Base-by-base conservation (phyloP, 768 basidiomycete genomes). In the Pleurotus pulmonarius region DNA sequence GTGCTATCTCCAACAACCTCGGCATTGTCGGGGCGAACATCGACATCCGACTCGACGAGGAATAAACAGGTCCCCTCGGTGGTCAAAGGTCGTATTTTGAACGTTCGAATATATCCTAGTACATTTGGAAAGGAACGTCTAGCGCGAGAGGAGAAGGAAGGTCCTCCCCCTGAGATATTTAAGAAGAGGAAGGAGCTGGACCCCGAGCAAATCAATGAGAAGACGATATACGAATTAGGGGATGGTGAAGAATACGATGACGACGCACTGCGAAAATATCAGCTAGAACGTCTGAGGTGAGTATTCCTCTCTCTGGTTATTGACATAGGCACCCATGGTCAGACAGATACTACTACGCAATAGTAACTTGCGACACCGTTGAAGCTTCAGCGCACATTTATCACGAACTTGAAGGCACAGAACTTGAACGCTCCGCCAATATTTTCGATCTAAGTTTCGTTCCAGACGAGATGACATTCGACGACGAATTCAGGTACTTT, bases 361-460 rank as follows among this genome's bases (percentile, higher is more conserved):
- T 99, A 54, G 86, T 93, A 2, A 90, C 91, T 51, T 98, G 93
- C 71, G 90, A 95, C 64, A 79, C 87, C 1, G 75, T 82, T 8
- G 79, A 85, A 34, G 80, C 94, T 3, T 92, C 95, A 7, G 75
- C 81, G 2, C 87, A 94, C 65, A 83, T 95, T 26, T 90, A 88
- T 65, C 71, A 79, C 29, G 94, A 98, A 67, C 80, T 98, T 22
- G 91, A 98, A 61, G 94, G 94, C 13, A 92, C 96, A 2, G 97
- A 99, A 68, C 82, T 98, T 13, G 97, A 98, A 69, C 86, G 94
- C 26, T 97, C 96, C 1, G 96, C 97, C 3, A 99, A 99, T 67
- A 82, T 98, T 5, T 88, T 99, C 58, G 92, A 99, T 67, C 72
- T 99, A 34, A 97, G 95, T 69, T 98, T 90, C 69, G 93, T 96